These are phyloP conservation scores for Ustilago crameri DNA, from an alignment of 1,284 basidiomycete genomes.

Conservation along the genomic window DNA sequence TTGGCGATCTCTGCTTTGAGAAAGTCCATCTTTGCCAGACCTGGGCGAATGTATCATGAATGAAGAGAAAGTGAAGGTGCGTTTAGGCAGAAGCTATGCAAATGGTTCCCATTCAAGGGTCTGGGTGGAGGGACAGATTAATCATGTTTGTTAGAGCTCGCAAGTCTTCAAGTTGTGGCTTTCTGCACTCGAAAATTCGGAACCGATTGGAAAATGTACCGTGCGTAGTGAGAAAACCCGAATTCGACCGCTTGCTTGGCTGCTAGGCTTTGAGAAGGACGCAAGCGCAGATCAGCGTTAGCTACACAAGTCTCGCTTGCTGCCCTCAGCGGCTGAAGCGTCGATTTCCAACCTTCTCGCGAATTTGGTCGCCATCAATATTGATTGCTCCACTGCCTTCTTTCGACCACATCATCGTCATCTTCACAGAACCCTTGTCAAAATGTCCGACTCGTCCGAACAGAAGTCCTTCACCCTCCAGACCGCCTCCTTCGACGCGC, in stretches of 20 bases:
- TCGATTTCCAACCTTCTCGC: not conserved
- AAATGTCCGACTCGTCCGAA: conserved; percentile 50
- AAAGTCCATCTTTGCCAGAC: conserved; percentile 75
- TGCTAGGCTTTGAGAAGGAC: conserved; percentile 4
- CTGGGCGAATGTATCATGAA: not conserved
- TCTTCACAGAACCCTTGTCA: conserved; percentile 1
- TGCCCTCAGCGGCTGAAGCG: not conserved
- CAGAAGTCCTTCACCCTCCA: conserved; percentile 63
- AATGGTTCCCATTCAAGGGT: not conserved
- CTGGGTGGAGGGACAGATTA: conserved; percentile 11
- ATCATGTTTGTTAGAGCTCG: not conserved
- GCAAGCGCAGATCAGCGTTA: conserved; percentile 22
- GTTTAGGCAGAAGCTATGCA: conserved; percentile 1
- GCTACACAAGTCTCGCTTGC: conserved; percentile 5
- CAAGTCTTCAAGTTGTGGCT: not conserved
- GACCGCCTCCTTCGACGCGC: conserved; percentile 66
- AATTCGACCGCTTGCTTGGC: conserved; percentile 17
- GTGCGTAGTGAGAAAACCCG: conserved; percentile 34
- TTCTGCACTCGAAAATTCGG: conserved; percentile 6
- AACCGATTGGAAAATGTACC: conserved; percentile 18
- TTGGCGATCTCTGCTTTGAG: conserved; percentile 82
- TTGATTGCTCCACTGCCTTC: not conserved
- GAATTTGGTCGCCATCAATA: conserved; percentile 18
- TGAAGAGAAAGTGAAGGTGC: too few species aligned
- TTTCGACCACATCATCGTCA: conserved; percentile 10